Evolutionary conservation across 805 yeast species (phyloP).

Genomic region (Candida gorgasii): DNA sequence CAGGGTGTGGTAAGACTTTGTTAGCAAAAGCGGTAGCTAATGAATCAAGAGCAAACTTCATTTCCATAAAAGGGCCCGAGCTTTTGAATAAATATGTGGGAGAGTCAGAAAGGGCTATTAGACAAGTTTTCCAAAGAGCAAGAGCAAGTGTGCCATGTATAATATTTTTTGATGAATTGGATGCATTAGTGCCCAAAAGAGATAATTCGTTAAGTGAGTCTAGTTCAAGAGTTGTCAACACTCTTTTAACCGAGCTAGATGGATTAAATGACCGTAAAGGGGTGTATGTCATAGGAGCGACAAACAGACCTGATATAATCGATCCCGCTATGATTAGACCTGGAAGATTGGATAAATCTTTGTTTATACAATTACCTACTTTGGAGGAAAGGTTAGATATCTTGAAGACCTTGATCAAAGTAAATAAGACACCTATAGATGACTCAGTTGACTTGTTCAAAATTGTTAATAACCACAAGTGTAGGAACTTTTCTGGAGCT

Average conservation of each 20-base stretch:
- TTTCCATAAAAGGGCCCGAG: slow-evolving; percentile 95
- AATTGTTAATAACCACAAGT: slow-evolving; percentile 74
- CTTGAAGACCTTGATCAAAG: slow-evolving; percentile 67
- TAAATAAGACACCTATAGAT: slow-evolving; percentile 76
- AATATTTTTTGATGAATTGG: slow-evolving; percentile 93
- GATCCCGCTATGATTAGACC: slow-evolving; percentile 98
- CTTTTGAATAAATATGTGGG: slow-evolving; percentile 93
- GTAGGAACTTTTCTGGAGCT: slow-evolving; percentile 93
- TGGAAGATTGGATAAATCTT: slow-evolving; percentile 90
- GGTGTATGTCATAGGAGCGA: slow-evolving; percentile 93
- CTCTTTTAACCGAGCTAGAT: slow-evolving; percentile 89
- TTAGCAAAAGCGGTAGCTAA: slow-evolving; percentile 97
- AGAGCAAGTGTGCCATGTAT: slow-evolving; percentile 93
- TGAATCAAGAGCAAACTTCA: slow-evolving; percentile 94
- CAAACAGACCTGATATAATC: slow-evolving; percentile 96
- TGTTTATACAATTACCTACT: slow-evolving; percentile 86
- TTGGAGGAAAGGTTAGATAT: slow-evolving; percentile 80
- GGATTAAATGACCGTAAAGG: slow-evolving; percentile 93
- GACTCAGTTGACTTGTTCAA: slow-evolving; percentile 56
- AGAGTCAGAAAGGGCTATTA: slow-evolving; percentile 89
- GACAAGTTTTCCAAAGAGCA: slow-evolving; percentile 92
- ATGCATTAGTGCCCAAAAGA: slow-evolving; percentile 93
- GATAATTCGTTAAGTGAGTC: slow-evolving; percentile 87
- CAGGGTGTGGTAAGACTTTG: slow-evolving; percentile 97
- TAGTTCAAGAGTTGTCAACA: slow-evolving; percentile 91